These are phyloP conservation scores for Podaxis sp. DNA, from an alignment of 768 basidiomycete genomes.

Conservation along the genomic window DNA sequence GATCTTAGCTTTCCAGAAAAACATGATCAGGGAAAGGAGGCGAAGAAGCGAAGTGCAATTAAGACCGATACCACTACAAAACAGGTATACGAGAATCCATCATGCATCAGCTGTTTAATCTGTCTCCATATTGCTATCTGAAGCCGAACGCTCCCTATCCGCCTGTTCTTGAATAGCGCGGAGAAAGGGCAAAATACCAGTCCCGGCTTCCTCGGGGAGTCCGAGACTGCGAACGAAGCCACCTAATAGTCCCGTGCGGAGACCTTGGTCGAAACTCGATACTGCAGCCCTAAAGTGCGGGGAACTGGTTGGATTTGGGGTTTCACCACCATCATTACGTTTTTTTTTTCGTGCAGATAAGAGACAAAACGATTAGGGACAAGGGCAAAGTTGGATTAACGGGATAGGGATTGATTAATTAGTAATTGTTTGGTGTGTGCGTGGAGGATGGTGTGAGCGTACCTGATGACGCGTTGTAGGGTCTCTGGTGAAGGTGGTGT, in stretches of 20 bases:
- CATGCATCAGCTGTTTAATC: constrained; percentile 40
- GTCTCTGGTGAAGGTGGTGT: constrained; percentile 66
- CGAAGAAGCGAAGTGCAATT: background rate
- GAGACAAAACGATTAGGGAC: background rate
- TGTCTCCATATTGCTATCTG: constrained; percentile 73
- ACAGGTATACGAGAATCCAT: constrained; percentile 12
- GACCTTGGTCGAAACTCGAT: constrained; percentile 77
- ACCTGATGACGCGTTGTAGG: constrained; percentile 72
- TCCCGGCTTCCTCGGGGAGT: constrained; percentile 82
- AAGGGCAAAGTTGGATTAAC: background rate
- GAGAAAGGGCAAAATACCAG: constrained; percentile 76
- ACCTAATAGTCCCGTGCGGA: constrained; percentile 77
- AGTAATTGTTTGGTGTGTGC: constrained; percentile 2
- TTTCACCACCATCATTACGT: background rate
- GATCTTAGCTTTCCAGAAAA: background rate
- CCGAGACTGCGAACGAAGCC: constrained; percentile 77
- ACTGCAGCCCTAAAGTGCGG: constrained; percentile 84
- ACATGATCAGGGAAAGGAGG: background rate
- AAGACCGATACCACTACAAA: background rate
- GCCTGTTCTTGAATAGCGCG: constrained; percentile 79
- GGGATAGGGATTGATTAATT: background rate
- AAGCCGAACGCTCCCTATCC: constrained; percentile 37
- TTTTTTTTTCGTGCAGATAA: too few relatives aligned
- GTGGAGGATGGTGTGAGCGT: constrained; percentile 1
- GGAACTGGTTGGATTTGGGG: constrained; percentile 39